Evolutionary conservation across 1,284 basidiomycete genomes (phyloP).

Genomic region (Garcileccinum viscosum): DNA sequence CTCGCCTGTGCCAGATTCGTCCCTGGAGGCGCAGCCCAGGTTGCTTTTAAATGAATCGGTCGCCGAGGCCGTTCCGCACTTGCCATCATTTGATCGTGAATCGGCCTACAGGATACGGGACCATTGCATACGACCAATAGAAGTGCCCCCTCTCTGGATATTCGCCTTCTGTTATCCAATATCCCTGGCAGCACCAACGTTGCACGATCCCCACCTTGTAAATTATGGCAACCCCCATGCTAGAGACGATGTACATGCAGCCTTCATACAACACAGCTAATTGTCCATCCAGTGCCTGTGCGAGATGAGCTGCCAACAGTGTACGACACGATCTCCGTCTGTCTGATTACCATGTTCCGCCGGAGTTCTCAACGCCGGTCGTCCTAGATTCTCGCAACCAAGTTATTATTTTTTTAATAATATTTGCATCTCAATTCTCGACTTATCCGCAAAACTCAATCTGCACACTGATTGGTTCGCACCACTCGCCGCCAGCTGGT

Average conservation of each 20-base stretch:
- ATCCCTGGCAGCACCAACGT: constrained; percentile 4
- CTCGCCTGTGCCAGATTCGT: constrained; percentile 7
- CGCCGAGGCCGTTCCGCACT: constrained; percentile 13
- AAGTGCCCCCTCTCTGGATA: constrained; percentile 2
- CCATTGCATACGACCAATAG: constrained; percentile 1
- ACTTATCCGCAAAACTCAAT: constrained; percentile 4
- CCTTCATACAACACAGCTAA: background rate
- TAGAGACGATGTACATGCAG: background rate
- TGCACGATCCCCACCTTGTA: background rate
- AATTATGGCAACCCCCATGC: constrained; percentile 7
- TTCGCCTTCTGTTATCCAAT: constrained; percentile 11
- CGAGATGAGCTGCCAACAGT: background rate
- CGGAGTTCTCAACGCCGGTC: background rate
- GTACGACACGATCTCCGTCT: background rate
- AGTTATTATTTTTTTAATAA: background rate
- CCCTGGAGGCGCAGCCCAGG: constrained; percentile 10
- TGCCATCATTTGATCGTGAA: constrained; percentile 28
- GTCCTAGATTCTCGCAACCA: background rate
- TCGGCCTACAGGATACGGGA: constrained; percentile 11
- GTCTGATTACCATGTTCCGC: background rate
- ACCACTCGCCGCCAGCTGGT: background rate
- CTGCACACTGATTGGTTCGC: background rate
- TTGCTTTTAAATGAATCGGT: constrained; percentile 12
- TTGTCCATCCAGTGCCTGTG: background rate
- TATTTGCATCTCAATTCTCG: background rate